Evolutionary conservation across 1,139 yeast genomes (phyloP), one percentile per base, ranked within the genome.

Genomic region (Blastobotrys niveus): DNA sequence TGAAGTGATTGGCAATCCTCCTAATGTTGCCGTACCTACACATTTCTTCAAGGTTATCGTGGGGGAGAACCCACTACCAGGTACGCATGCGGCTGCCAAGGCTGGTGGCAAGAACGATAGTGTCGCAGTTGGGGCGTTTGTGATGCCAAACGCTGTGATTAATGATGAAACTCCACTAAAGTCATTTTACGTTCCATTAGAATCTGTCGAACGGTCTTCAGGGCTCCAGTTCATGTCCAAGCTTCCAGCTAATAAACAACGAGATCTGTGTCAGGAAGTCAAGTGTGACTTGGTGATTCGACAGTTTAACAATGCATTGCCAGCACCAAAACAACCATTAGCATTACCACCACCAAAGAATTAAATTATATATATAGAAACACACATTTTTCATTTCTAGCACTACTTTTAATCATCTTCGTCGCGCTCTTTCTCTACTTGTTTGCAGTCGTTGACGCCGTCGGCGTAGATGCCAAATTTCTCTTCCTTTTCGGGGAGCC

Each of bases 1-100:
- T 64, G 98, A 93, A 66, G 86, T 91, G 36, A 87, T 91, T 63
- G 99, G 99, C 2, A 84, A 87, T 54, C 99, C 99, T 5, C 98
- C 98, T 42, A 85, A 79, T 56, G 75, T 91, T 46, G 97, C 98
- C 0, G 99, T 91, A 9, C 98, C 99, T 15, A 91, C 98, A 7
- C 98, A 91, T 65, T 91, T 93, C 60, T 91, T 82, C 74, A 93
- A 91, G 65, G 70, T 91, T 49, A 70, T 93, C 46, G 85, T 91
- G 38, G 96, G 94, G 7, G 97, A 91, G 62, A 15, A 62, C 60
- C 43, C 61, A 66, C 36, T 67, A 71, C 5, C 52, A 46, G 15
- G 51, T 56, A 26, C 59, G 67, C 34, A 76, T 76, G 22, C 19
- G 4, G 8, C 27, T 8, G 27, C 27, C 27, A n/a, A n/a, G n/a